These are phyloP conservation scores for Fraxinus pennsylvanica DNA, from an alignment of 257 asterid genomes.

Conservation along the genomic window DNA sequence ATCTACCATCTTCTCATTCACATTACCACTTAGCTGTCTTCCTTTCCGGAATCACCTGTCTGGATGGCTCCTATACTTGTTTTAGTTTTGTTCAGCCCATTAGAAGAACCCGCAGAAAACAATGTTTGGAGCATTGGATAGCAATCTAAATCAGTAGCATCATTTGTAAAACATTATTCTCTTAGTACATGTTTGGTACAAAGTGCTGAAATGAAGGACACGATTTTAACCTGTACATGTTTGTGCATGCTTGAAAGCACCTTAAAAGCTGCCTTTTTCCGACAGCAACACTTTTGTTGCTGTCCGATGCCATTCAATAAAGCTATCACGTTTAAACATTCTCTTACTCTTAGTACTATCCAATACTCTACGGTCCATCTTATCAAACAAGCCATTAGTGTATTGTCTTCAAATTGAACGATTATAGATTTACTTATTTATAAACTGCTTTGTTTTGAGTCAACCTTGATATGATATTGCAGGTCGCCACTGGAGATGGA, in stretches of 20 bases:
- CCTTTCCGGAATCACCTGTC: not conserved
- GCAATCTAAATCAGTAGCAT: not conserved
- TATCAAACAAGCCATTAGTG: not conserved
- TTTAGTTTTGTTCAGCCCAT: not conserved
- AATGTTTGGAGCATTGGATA: not conserved
- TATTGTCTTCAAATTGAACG: not conserved
- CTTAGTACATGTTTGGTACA: no score
- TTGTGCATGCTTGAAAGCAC: not conserved
- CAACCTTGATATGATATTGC: slow-evolving; percentile 15
- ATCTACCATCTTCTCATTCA: not conserved
- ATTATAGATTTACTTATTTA: not conserved
- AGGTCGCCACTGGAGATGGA: slow-evolving; percentile 99
- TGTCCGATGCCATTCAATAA: not conserved
- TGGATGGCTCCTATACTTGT: not conserved
- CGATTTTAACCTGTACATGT: not conserved
- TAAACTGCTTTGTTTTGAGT: slow-evolving; percentile 6
- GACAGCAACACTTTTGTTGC: not conserved
- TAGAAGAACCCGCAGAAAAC: not conserved
- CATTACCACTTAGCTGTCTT: not conserved
- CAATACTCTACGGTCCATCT: not conserved
- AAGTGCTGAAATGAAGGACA: not conserved
- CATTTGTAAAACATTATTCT: not conserved
- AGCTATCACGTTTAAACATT: not conserved
- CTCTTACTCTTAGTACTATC: not conserved
- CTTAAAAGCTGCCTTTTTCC: not conserved